Base-by-base conservation (phyloP, 1,284 basidiomycete genomes). In the Fomitopsis schrenkii region DNA sequence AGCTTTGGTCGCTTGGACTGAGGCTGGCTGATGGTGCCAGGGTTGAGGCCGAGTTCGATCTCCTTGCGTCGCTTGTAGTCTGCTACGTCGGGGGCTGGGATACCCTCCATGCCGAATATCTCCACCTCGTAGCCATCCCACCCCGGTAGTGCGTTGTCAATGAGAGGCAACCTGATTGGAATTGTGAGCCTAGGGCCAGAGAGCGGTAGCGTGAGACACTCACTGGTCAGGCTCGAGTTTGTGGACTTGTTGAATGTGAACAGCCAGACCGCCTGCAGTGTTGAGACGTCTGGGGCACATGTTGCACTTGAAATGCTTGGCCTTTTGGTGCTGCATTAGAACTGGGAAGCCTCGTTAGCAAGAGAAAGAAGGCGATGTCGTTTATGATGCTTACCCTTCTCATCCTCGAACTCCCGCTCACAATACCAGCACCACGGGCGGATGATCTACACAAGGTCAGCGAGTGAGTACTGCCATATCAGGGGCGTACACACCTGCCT, bases 81-180 rank as follows among this genome's bases (percentile, higher is more conserved):
- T 33, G 90, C 94, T 35, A 97, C 84, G 74, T 98, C 97, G 42
- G 93, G 92, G 6, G 91, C 92, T 5, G 96, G 96, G 60, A 98
- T 95, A 62, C 97, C 97, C 73, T 97, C 96, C 97, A 99, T 99
- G 30, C 97, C 97, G 71, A 98, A 99, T 62, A 99, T 99, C 76
- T 99, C 97, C 57, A 99, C 91, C 74, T 98, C 97, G 71, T 98
- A 98, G 1, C 96, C 95, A 76, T 98, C 97, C 45, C 97, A 87
- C 9, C 95, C 97, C 2, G 96, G 95, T 0, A 99, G 80, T 0
- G 97, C 96, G 74, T 98, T 99, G 62, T 98, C 96, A 38, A 99
- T 93, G 33, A 95, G 94, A 55, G 81, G 87, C 33, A 90, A 78
- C 64, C 88, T 91, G 58, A 4, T 26, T 62, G 61, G 59, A 3